Percentiles rank a stretch among this genome's conserved stretches.
phyloP scores from a whole-genome alignment of 306 rosid genomes.

The Geum urbanum region DNA sequence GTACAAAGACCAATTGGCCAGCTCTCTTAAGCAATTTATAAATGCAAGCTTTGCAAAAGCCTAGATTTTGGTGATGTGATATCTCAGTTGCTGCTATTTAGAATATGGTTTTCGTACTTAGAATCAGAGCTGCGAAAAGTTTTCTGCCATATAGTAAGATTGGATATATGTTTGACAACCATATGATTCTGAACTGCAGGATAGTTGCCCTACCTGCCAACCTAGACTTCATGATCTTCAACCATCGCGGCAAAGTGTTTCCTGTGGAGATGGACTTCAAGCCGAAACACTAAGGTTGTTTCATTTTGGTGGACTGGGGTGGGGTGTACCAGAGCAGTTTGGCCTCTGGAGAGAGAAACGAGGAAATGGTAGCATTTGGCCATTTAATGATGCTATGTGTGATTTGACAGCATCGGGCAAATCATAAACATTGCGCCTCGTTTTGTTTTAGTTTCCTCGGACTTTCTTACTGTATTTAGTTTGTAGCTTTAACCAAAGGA shows the following conservation, averaged over 20 bases:
- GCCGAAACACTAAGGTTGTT: slow-evolving; percentile 41
- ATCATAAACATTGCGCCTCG: slow-evolving; percentile 6
- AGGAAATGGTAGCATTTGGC: background rate
- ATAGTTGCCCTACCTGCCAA: slow-evolving; percentile 70
- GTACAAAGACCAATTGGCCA: background rate
- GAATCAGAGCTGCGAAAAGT: slow-evolving; percentile 12
- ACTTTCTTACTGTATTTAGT: slow-evolving; percentile 22
- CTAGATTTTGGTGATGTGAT: background rate
- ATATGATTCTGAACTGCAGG: slow-evolving; percentile 42
- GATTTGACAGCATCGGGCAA: background rate
- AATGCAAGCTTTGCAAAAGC: background rate
- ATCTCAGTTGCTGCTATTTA: slow-evolving; percentile 7
- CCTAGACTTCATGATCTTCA: slow-evolving; percentile 81
- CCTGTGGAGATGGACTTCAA: slow-evolving; percentile 49
- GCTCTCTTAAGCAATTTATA: background rate
- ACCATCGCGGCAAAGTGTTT: slow-evolving; percentile 70
- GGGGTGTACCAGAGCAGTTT: slow-evolving; percentile 4
- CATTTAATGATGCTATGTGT: background rate
- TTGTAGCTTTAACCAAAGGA: slow-evolving; percentile 2
- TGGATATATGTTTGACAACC: slow-evolving; percentile 16
- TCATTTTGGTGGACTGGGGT: background rate
- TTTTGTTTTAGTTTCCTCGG: slow-evolving; percentile 16
- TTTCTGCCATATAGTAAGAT: background rate
- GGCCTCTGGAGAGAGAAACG: slow-evolving; percentile 3
- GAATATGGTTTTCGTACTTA: background rate